phyloP scores from a whole-genome alignment of 345 rosid species.

The Euphorbia peplus region DNA sequence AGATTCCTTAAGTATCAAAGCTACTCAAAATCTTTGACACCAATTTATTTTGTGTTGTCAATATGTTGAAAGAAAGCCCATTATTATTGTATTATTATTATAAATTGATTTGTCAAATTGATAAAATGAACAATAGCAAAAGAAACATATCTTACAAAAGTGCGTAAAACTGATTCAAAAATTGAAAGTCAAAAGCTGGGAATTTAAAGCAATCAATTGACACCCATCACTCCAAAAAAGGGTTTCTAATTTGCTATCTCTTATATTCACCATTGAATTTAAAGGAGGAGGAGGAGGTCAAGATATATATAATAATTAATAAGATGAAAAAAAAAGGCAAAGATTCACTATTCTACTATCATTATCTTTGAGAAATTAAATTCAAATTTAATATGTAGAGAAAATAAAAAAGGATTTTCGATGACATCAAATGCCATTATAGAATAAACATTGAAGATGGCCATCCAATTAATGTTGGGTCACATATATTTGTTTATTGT shows the following conservation, averaged over 20 bases:
- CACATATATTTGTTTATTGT: neutral
- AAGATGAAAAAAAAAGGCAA: neutral
- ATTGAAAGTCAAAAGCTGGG: constrained; percentile 11
- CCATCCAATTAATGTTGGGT: constrained; percentile 19
- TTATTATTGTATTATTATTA: too few species aligned
- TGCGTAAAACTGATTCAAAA: neutral
- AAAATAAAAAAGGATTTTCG: neutral
- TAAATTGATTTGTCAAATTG: too few species aligned
- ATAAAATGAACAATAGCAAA: neutral
- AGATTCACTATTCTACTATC: neutral
- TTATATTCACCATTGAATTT: constrained; percentile 12
- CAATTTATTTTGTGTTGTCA: too few species aligned
- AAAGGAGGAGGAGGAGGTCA: too few species aligned
- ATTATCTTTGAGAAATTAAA: constrained; percentile 4
- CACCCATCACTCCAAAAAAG: constrained; percentile 1
- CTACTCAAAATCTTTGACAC: too few species aligned
- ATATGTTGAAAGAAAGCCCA: too few species aligned
- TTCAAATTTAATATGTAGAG: neutral
- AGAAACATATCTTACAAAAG: neutral
- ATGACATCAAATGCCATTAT: constrained; percentile 22
- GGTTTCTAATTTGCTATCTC: neutral
- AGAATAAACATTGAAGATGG: constrained; percentile 7
- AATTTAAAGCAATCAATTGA: constrained; percentile 10
- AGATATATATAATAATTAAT: neutral
- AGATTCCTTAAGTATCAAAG: too few species aligned